Percentiles rank a stretch among this genome's conserved stretches.
phyloP scores from a whole-genome alignment of 192 early-diverging fungal species.

The Entrophospora sp. region DNA sequence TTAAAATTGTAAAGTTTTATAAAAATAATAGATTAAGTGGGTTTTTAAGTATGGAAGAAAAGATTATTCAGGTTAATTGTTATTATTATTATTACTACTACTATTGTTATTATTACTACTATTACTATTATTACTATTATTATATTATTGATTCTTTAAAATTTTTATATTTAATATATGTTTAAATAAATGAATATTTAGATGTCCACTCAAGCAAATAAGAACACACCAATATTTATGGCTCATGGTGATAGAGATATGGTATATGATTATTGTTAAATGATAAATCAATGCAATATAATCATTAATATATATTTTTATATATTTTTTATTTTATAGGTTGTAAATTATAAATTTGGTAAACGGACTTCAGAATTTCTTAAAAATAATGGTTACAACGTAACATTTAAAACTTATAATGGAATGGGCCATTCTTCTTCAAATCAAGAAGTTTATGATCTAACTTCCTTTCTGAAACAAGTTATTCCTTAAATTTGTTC shows the following conservation, averaged over 20 bases:
- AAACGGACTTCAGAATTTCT: constrained; percentile 55
- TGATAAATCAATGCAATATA: too few species aligned
- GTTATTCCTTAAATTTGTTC: too few species aligned
- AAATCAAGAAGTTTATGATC: constrained; percentile 59
- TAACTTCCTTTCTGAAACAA: constrained; percentile 55
- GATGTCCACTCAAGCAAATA: constrained; percentile 51
- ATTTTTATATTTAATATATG: not conserved
- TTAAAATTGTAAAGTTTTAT: too few species aligned
- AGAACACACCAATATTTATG: constrained; percentile 70
- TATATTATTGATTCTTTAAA: not conserved
- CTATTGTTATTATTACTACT: too few species aligned
- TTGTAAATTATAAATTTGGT: constrained; percentile 69
- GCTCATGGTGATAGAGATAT: constrained; percentile 74
- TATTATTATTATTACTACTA: too few species aligned
- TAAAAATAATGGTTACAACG: constrained; percentile 45
- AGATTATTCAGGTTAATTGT: constrained; percentile 38
- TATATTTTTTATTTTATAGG: constrained; percentile 17
- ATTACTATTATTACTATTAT: too few species aligned
- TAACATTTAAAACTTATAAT: constrained; percentile 72
- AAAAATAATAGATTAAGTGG: constrained; percentile 62
- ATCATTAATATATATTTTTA: not conserved
- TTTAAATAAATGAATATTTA: not conserved
- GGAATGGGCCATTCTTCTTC: constrained; percentile 70
- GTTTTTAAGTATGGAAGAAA: constrained; percentile 58
- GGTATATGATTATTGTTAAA: constrained; percentile 17